Conservation (phyloP, 495 filamentous ascomycete genomes). For the Rusavskia elegans region DNA sequence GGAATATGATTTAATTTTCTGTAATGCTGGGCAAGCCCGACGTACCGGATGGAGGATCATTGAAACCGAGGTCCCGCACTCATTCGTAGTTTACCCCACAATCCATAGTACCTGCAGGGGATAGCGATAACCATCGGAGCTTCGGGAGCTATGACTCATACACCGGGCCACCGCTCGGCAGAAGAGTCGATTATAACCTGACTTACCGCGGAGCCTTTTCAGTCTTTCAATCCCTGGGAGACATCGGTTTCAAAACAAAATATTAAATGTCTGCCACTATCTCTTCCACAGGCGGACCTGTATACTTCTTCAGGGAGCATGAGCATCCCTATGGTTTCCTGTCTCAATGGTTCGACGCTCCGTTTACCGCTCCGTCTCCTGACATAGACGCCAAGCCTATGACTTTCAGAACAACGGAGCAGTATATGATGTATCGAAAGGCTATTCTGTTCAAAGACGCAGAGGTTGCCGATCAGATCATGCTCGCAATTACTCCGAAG, state of each 20-base stretch:
- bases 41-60: no score
- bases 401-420: slow-evolving; percentile 18
- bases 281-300: slow-evolving; percentile 2
- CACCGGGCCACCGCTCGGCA: no score
- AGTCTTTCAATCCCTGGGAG: no score
- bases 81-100: no score
- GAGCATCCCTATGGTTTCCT: slow-evolving; percentile 18
- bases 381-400: background rate
- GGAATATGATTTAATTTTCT: no score
- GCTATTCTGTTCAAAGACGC: slow-evolving; percentile 35
- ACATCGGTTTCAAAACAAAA: background rate
- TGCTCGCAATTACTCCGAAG: slow-evolving; percentile 23
- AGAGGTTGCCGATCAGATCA: slow-evolving; percentile 23
- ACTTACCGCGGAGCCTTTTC: no score
- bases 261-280: background rate
- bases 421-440: slow-evolving; percentile 52
- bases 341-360: slow-evolving; percentile 22
- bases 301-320: slow-evolving; percentile 23
- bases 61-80: no score
- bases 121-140: no score
- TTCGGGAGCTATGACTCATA: no score
- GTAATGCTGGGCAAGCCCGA: no score
- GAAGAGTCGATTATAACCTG: no score
- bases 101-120: no score
- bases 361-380: slow-evolving; percentile 16